Base-by-base conservation (phyloP, 1,284 basidiomycete genomes). In the Sanghuangporus baumii region DNA sequence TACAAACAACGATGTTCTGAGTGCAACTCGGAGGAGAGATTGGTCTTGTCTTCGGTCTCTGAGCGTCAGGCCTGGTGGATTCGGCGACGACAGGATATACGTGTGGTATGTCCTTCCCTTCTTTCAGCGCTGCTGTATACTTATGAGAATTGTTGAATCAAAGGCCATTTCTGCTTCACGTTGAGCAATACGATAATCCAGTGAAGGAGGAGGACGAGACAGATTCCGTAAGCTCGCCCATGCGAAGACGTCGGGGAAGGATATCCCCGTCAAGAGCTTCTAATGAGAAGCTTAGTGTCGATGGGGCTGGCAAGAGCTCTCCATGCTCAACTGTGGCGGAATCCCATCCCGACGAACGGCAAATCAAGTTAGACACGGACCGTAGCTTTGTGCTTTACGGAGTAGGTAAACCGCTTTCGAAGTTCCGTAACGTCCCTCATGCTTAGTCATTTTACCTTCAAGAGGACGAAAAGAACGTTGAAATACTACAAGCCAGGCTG, bases 331-430 rank as follows among this genome's bases (percentile, higher is more conserved):
- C 57, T 20, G 59, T 64, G 26, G 34, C 56, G 26, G 66, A 68
- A 59, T 74, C 78, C 12, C 93, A 96, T 71, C 76, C 75, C 3
- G 93, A 96, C 71, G 93, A 96, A 74, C 84, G 81, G 4, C 93
- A 96, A 75, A 93, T 96, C 66, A 76, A 79, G 59, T 81, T 95
- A 26, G 93, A 96, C 73, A 95, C 93, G 0, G 86, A 93, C 73
- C 84, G 93, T 38, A 93, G 92, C 67, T 96, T 96, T 69, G 91
- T 96, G 62, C 77, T 93, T 66, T 96, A 95, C 74, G 90, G 93
- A 70, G 84, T 85, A 81, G 88, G 91, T 90, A 79, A 85, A 81
- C 71, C 71, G 46, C 38, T 57, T 66, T 66, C 12, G 68, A 66
- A 65, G 59, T 57, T 66, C 68, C 67, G 67, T 43, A 59, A 71